Conservation (phyloP, 2,329 filamentous ascomycete genomes). For the Hypoxylon sp. region DNA sequence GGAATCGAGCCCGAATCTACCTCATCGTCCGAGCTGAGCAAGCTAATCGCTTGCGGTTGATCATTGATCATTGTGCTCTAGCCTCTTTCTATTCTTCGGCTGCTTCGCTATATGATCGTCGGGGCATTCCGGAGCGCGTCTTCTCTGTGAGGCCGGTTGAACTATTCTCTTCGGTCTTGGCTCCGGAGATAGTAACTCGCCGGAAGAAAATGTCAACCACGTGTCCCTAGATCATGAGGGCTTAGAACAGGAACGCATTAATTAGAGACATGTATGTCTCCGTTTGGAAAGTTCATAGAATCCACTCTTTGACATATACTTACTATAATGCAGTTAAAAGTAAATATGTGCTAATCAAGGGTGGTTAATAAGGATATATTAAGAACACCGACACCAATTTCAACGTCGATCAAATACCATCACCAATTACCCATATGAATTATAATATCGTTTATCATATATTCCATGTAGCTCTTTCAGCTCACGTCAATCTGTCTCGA, state of each 20-base stretch:
- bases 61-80: background rate
- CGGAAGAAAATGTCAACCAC: slow-evolving; percentile 8
- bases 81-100: background rate
- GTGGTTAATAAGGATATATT: background rate
- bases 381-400: background rate
- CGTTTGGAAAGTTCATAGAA: background rate
- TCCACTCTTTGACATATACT: background rate
- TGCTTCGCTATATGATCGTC: background rate
- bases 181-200: background rate
- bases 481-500: background rate
- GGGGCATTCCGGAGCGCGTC: background rate
- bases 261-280: background rate
- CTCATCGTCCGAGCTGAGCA: slow-evolving; percentile 5
- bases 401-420: background rate
- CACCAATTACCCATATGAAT: background rate
- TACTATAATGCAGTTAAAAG: background rate
- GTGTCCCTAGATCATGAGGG: background rate
- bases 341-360: too few relatives aligned
- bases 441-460: background rate
- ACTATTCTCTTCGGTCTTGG: background rate
- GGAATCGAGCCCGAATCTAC: background rate
- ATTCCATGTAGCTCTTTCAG: background rate
- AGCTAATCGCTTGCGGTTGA: background rate
- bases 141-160: background rate
- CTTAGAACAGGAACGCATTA: background rate